A percentile compares a stretch with the other conserved stretches of the same genome.
These are phyloP conservation scores for Botrytis elliptica DNA, from an alignment of 2,329 filamentous ascomycete genomes.

Conservation along the genomic window DNA sequence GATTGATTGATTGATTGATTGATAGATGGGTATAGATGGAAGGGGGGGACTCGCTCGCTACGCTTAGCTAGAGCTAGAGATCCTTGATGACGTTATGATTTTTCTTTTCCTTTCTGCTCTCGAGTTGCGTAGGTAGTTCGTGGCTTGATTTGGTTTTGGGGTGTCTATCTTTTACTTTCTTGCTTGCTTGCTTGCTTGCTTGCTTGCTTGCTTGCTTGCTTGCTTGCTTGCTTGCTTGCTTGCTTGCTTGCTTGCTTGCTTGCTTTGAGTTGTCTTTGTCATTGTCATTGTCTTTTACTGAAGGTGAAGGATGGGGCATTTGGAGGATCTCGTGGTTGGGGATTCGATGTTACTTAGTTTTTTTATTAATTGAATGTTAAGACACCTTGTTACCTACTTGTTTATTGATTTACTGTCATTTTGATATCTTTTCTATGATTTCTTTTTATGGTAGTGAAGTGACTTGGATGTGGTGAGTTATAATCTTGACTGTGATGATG, in stretches of 20 bases:
- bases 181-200: neutral
- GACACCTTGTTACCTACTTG: neutral
- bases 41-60: conserved; percentile 1
- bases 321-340: neutral
- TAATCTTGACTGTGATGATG: too few relatives aligned
- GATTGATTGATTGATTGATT: neutral
- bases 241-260: neutral
- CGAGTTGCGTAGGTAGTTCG: neutral
- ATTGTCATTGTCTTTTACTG: neutral
- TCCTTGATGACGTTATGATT: conserved; percentile 5
- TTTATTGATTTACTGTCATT: neutral
- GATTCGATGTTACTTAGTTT: neutral
- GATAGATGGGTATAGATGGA: neutral
- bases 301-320: neutral
- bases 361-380: neutral
- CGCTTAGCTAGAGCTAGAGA: conserved; percentile 12
- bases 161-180: neutral
- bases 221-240: neutral
- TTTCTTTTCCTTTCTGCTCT: neutral
- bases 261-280: neutral
- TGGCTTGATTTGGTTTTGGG: neutral
- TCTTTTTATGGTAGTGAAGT: rapidly evolving
- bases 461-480: neutral
- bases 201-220: conserved; percentile 2
- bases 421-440: neutral